Conservation (phyloP, 345 rosid species). For the Luvunga scandens region DNA sequence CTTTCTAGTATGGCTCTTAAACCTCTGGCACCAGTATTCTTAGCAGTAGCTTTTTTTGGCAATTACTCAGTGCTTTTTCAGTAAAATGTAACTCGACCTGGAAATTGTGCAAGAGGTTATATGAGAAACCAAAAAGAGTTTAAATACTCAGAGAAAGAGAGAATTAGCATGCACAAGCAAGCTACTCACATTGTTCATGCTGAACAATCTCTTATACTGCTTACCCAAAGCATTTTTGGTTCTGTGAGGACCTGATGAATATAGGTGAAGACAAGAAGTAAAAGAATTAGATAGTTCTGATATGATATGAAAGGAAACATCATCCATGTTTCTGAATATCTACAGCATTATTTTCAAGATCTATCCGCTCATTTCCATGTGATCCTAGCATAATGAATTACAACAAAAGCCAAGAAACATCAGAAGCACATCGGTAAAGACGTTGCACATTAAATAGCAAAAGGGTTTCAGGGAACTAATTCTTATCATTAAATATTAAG, state of each 20-base stretch:
- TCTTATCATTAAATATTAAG: not conserved
- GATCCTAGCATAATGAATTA: not conserved
- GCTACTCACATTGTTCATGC: slow-evolving; percentile 77
- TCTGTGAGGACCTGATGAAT: slow-evolving; percentile 70
- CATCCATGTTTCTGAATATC: not conserved
- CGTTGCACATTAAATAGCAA: not conserved
- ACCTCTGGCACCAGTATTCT: slow-evolving; percentile 96
- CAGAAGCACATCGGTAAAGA: not conserved
- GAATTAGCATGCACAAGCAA: slow-evolving; percentile 5
- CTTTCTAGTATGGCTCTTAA: slow-evolving; percentile 83
- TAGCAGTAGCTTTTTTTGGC: slow-evolving; percentile 83
- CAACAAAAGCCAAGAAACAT: not conserved
- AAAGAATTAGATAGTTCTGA: slow-evolving; percentile 6
- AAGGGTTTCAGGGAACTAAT: not conserved
- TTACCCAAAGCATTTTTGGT: slow-evolving; percentile 93
- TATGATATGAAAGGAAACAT: not conserved
- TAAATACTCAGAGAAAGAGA: not conserved
- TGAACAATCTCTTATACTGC: slow-evolving; percentile 88
- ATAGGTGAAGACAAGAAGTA: not conserved
- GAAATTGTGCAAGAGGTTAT: slow-evolving; percentile 18
- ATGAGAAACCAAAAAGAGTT: not conserved
- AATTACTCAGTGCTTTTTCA: slow-evolving; percentile 71
- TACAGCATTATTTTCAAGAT: not conserved
- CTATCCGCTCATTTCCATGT: not conserved
- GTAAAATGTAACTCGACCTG: slow-evolving; percentile 92